phyloP scores from a whole-genome alignment of 169 alveolate species.

The Plasmodium coatneyi region DNA sequence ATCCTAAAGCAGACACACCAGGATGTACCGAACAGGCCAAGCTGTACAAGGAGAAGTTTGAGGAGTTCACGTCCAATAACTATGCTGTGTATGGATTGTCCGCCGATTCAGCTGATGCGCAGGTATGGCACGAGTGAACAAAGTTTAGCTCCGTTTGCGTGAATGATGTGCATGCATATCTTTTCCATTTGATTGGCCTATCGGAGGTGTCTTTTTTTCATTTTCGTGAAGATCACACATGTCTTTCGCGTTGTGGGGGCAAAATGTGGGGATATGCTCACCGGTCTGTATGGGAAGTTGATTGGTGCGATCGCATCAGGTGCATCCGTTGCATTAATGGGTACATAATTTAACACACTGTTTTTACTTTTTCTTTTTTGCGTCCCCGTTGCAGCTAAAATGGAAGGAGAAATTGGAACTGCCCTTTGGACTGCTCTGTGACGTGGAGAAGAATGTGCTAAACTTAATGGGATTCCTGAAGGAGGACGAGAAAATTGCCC shows the following conservation, averaged over 20 bases:
- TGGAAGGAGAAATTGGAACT: constrained; percentile 80
- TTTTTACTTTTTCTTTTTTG: not conserved
- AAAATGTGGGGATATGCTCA: not conserved
- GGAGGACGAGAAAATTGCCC: constrained; percentile 20
- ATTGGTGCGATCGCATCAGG: not conserved
- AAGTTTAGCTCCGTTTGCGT: not conserved
- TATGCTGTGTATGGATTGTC: constrained; percentile 80
- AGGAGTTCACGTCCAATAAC: constrained; percentile 46
- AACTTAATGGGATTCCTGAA: constrained; percentile 77
- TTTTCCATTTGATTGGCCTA: not conserved
- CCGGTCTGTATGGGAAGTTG: not conserved
- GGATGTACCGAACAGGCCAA: constrained; percentile 85
- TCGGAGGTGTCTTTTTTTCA: not conserved
- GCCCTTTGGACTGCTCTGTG: constrained; percentile 76
- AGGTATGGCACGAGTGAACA: not conserved
- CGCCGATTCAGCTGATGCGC: constrained; percentile 76
- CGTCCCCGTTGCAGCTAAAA: constrained; percentile 8
- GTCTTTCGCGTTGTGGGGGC: not conserved
- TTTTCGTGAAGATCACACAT: not conserved
- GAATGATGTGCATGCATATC: not conserved
- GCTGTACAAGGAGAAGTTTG: constrained; percentile 56
- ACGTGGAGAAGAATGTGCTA: constrained; percentile 75
- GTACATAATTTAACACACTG: not conserved
- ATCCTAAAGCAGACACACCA: constrained; percentile 84
- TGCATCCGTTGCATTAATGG: not conserved